Evolutionary conservation across 257 asterid species (phyloP), one percentile per base, ranked within the genome.

Genomic region (Capsicum pubescens): DNA sequence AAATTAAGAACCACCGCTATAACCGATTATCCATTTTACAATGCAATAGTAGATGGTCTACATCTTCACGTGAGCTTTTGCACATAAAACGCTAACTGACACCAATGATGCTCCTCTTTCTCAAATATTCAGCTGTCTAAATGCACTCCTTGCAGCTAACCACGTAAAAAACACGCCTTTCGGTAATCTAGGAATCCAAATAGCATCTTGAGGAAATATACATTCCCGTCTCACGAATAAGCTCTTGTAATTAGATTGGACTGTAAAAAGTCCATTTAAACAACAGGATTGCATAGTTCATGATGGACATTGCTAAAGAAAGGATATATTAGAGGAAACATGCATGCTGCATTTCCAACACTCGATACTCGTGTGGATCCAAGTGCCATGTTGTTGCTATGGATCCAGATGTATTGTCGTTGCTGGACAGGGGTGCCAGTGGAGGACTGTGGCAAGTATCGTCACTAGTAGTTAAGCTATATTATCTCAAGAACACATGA

Each of bases 311-410:
- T 63, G 69, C 69, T 21, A 26, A 21, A 63, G 36, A 63, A 63
- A 63, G 69, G 39, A 63, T 32, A 63, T 63, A 26, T 63, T 63
- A 26, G 69, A 63, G 69, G 69, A 63, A 63, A 10, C 69, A 21
- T 63, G 16, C 69, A 63, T 63, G 69, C 21, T 21, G 69, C 36
- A 21, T 63, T 63, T 39, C 69, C 21, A 63, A 63, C 69, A 61
- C 5, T 3, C 15, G 69, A 61, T 61, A 61, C 69, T 63, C 42
- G 21, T 63, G 42, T 63, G 69, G 42, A 63, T 63, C 69, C 39
- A 63, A 63, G 39, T 63, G 69, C 36, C 39, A 63, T 63, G 69
- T 63, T 63, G 69, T 63, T 63, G 69, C 39, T 63, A 63, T 61
- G 68, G 39, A 63, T 19, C 69, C 69, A 63, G 21, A 11, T 63